Evolutionary conservation across 202 grass and related monocot species (phyloP), one percentile per base, ranked within the genome.

Genomic region (Alloteropsis angusta): DNA sequence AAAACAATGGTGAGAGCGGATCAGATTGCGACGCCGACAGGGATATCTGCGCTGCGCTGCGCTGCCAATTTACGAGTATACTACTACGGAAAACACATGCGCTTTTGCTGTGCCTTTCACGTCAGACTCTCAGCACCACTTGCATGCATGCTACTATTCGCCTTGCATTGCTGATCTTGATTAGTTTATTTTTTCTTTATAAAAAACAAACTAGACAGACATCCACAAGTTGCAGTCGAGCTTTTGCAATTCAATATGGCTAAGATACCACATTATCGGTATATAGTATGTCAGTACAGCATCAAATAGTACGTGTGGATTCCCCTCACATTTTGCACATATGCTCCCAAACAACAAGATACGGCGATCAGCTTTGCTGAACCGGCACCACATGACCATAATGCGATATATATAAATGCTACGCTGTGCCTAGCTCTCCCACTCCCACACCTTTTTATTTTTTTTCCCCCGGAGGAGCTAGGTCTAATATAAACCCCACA

Each of bases 1-100:
- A 34, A 6, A 49, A 35, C 12, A 47, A 19, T 13, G 57, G 28
- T 26, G 43, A 61, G 41, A 12, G 56, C 2, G 30, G 56, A 76
- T 76, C 74, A 76, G 58, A 49, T 61, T 63, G 60, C 43, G 56
- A 63, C 21, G 7, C 43, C n/a, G 68, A 49, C 74, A 63, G 57
- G 44, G 58, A 77, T 63, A 47, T 62, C n/a, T 44, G 5, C 6
- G 5, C 57, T 45, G 43, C 46, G 47, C n/a, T 44, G 5, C 6
- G 5, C 57, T 45, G 43, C 46, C 11, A 67, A 4, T 3, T 48
- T 16, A 17, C 34, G 16, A 57, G 54, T 14, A 34, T 60, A 7
- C 30, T 60, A 7, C 30, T 72, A 54, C 34, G 17, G 46, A 8
- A 49, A 49, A 49, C 46, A 6, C 28, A 35, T 54, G 17, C 46